Conservation (phyloP, 2,329 filamentous ascomycete genomes). For the Botryotinia convoluta region DNA sequence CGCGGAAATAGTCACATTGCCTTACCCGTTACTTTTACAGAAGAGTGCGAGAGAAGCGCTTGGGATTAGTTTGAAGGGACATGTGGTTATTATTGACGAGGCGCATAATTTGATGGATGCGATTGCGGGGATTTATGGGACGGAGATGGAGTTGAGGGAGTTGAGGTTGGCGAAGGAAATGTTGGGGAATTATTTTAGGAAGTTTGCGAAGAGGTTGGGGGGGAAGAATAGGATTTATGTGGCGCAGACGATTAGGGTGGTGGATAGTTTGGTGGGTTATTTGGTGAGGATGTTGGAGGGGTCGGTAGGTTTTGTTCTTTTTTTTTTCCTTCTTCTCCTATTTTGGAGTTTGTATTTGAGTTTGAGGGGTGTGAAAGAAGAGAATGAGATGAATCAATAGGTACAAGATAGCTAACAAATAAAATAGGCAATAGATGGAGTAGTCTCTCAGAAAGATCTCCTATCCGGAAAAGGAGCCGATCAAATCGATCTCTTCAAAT, state of each 20-base stretch:
- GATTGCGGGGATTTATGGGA: conserved; percentile 81
- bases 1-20: conserved; percentile 86
- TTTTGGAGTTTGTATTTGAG: background rate
- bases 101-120: conserved; percentile 98
- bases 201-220: conserved; percentile 84
- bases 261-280: conserved; percentile 74
- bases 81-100: conserved; percentile 94
- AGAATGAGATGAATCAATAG: background rate
- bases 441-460: conserved; percentile 68
- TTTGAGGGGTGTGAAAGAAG: background rate
- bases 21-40: conserved; percentile 87
- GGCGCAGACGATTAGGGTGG: conserved; percentile 77
- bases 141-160: conserved; percentile 70
- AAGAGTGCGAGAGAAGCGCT: conserved; percentile 83
- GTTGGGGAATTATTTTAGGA: conserved; percentile 77
- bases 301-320: conserved; percentile 43
- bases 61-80: conserved; percentile 78
- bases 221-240: conserved; percentile 90
- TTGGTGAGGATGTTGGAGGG: conserved; percentile 53
- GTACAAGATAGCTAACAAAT: background rate
- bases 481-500: conserved; percentile 89
- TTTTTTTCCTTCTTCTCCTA: background rate
- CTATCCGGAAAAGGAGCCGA: conserved; percentile 84
- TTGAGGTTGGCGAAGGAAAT: conserved; percentile 71
- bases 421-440: conserved; percentile 54